Base-by-base conservation (phyloP, 2,329 filamentous ascomycete genomes). In the Exophiala calicioides region DNA sequence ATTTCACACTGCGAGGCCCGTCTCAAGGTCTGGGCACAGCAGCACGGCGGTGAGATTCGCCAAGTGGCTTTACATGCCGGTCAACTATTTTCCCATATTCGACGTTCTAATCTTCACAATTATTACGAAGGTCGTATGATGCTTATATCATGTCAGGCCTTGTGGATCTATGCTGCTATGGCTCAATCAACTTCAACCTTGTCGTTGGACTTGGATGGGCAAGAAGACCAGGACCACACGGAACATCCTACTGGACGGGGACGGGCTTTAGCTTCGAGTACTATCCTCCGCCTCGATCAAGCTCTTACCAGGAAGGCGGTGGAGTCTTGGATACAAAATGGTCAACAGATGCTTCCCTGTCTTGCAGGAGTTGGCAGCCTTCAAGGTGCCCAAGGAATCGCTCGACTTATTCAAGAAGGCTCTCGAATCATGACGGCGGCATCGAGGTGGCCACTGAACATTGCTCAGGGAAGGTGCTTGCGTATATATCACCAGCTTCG, bases 401-500 rank as follows among this genome's bases (percentile, higher is more conserved):
- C 30, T 33, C 30, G 30, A 8, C 13, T 33, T 9, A 33, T 33
- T 33, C 30, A 33, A 12, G 30, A 33, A 33, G 30, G 30, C 13
- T 33, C 30, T 15, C 8, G 30, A 15, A 15, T 33, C 10, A 9
- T 33, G 30, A 12, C 8, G 10, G 15, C 12, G 10, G 10, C 30
- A 12, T 33, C 30, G 10, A 15, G 10, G 8, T 33, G 30, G 30
- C 30, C 30, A 15, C 10, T 33, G 8, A 12, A 9, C 8, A 15
- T 12, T 33, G 30, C 16, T 16, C 30, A 33, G 16, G 30, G 30
- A 8, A 33, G 16, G 2, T 9, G 10, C 8, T 16, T 33, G 3
- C 30, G 16, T 8, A 16, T 33, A 9, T 33, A 12, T 15, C 30
- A 33, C 60, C 60, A 41, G 61, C 59, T 0, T 40, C 30, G 30